Evolutionary conservation across 1,284 basidiomycete genomes (phyloP), one percentile per base, ranked within the genome.

Genomic region (Ustilago bromivora): DNA sequence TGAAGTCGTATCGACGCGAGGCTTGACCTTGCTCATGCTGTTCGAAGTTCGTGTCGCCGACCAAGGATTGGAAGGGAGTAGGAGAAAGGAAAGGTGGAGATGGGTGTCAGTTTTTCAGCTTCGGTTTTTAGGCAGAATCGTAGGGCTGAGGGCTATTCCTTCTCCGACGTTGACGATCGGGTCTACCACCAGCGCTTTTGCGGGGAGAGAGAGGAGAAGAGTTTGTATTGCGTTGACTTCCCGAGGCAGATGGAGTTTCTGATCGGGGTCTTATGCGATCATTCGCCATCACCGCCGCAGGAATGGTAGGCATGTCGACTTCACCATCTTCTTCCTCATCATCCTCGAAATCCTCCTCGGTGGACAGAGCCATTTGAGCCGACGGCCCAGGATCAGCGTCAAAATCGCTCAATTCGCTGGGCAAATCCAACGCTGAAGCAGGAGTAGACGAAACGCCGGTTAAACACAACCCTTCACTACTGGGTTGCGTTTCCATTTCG

Each of bases 1-100:
- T 54, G 80, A 66, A 28, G 66, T 61, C 7, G 78, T 64, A 31
- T 79, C 68, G 46, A 76, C 64, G 19, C 71, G 64, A 13, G 83
- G 83, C 79, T 85, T 85, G 43, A 62, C 60, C 74, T 84, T 83
- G 65, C 66, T 76, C 61, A 85, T 80, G 62, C 76, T 78, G 71
- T 68, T 28, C 40, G 12, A 41, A 41, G 40, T 41, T 41, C 40
- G 23, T 28, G 23, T 28, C 3, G 23, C 23, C 0, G 23, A 28
- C 23, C 11, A 41, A 15, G 40, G 40, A 41, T 12, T 15, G 11
- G 13, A 17, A 41, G 9, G 19, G 41, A 19, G 17, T 19, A 56
- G 46, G 35, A 54, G n/a, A 56, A 43, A 23, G 41, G 41, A 5
- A 51, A 32, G 40, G 17, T 17, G 34, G 23, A 23, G 36, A 15